These are phyloP conservation scores for Picea abies DNA, from an alignment of 83 land plant genomes.

Conservation along the genomic window DNA sequence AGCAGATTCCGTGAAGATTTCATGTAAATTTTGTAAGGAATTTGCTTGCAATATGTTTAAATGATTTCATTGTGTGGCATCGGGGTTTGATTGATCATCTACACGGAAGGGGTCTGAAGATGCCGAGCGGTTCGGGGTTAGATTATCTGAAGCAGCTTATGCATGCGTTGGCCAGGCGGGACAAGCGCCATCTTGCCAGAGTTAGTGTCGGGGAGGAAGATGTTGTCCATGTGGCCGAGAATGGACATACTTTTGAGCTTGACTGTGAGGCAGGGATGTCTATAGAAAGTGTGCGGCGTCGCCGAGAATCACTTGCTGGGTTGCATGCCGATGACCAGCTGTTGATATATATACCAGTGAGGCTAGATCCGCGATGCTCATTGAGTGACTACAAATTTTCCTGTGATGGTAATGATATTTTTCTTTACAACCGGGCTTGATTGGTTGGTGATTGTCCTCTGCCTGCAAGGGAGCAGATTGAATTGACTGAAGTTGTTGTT, in stretches of 20 bases:
- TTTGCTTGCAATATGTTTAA: too few relatives aligned
- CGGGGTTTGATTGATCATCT: too few relatives aligned
- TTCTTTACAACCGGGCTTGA: conserved; percentile 66
- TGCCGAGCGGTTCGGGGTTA: too few relatives aligned
- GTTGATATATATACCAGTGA: conserved; percentile 28
- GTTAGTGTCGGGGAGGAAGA: too few relatives aligned
- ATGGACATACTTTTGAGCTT: conserved; percentile 81
- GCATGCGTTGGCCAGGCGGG: too few relatives aligned
- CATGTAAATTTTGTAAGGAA: too few relatives aligned
- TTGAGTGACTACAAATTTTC: conserved; percentile 76
- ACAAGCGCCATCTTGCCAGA: too few relatives aligned
- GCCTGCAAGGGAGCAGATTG: conserved; percentile 60
- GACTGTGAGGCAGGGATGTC: conserved; percentile 68
- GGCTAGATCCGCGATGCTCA: too few relatives aligned
- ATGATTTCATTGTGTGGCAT: too few relatives aligned
- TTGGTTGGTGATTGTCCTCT: conserved; percentile 60
- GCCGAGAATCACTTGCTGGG: conserved; percentile 45
- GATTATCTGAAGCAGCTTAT: too few relatives aligned
- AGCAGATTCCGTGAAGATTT: too few relatives aligned
- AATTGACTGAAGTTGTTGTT: conserved; percentile 32
- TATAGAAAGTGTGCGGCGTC: conserved; percentile 62
- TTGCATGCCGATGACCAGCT: conserved; percentile 68
- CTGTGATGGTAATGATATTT: conserved; percentile 64
- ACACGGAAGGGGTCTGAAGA: too few relatives aligned
- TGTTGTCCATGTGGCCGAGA: conserved; percentile 81